Evolutionary conservation across 164 flowering plant species (phyloP), one percentile per base, ranked within the genome.

Genomic region (Vitis rotundifolia): DNA sequence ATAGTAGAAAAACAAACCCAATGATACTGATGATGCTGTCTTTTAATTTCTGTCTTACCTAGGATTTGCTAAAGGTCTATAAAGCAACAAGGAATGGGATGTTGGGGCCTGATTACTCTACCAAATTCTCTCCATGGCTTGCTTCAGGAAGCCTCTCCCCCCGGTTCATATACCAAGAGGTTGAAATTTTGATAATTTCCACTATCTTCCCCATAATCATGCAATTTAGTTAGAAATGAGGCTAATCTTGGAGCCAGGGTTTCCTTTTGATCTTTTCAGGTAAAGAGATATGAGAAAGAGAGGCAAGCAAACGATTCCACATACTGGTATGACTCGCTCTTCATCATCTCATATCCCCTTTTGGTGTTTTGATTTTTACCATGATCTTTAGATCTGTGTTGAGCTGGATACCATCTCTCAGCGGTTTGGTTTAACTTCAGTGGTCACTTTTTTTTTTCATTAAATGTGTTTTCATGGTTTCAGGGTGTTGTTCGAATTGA

Each of bases 71-170:
- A 37, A 80, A 57, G 76, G 71, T 80, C 16, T 94, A 94, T 66
- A 94, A 94, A 73, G 84, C 84, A 62, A 91, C 93, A 10, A 88
- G 99, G 75, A 92, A 94, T 76, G 99, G 95, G 18, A 91, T 94
- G 99, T 49, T 94, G 59, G 99, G 97, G 50, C 83, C 97, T 63
- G 89, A 92, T 82, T 94, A 89, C 76, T 94, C 99, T 1, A 94
- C 99, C 22, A 94, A 94, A 54, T 91, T 92, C 73, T 94, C 99
- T 71, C 97, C 99, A 55, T 94, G 99, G 99, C 94, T 94, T 77
- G 96, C 97, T 16, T 85, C 85, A 58, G 97, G 99, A 78, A 79
- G 88, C 74, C 80, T 94, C 28, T 94, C 99, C 48, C 94, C 97
- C 1, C 92, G 94, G 55, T 77, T 86, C 29, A 82, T 91, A 31